Percentiles rank a stretch among this genome's conserved stretches.
Conservation (phyloP, 306 rosid genomes). For the Quercus cerris region DNA sequence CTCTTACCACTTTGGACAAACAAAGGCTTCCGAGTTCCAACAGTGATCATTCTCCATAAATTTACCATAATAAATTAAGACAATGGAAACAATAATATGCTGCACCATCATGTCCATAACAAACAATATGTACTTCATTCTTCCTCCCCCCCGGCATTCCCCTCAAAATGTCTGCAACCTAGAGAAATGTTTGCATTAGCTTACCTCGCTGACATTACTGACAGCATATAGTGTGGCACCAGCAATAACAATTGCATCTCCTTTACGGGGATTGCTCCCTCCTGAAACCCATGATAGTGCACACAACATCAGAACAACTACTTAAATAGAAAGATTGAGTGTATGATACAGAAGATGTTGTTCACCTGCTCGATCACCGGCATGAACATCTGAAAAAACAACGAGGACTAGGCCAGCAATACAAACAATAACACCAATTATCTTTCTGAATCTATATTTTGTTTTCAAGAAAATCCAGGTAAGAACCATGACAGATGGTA, state of each 20-base stretch:
- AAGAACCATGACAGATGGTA: constrained; percentile 87
- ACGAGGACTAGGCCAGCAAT: constrained; percentile 83
- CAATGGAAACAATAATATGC: background rate
- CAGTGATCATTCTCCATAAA: background rate
- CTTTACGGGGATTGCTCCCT: constrained; percentile 71
- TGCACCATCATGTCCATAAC: background rate
- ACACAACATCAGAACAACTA: constrained; percentile 23
- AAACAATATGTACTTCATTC: background rate
- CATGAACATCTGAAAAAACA: constrained; percentile 90
- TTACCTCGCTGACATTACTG: constrained; percentile 84
- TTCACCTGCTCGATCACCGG: constrained; percentile 80
- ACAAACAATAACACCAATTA: constrained; percentile 76
- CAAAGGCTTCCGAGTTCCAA: background rate
- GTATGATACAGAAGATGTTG: background rate
- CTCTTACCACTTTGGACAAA: background rate
- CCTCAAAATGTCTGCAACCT: background rate
- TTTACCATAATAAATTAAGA: background rate
- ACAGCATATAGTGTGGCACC: constrained; percentile 84
- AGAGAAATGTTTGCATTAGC: background rate
- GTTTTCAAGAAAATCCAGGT: constrained; percentile 97
- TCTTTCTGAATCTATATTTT: constrained; percentile 68
- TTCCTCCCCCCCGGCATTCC: background rate
- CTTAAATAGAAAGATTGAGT: background rate
- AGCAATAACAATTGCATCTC: constrained; percentile 72
- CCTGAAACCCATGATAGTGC: constrained; percentile 43